These are phyloP conservation scores for Hippophae rhamnoides DNA, from an alignment of 306 rosid genomes.

Conservation along the genomic window DNA sequence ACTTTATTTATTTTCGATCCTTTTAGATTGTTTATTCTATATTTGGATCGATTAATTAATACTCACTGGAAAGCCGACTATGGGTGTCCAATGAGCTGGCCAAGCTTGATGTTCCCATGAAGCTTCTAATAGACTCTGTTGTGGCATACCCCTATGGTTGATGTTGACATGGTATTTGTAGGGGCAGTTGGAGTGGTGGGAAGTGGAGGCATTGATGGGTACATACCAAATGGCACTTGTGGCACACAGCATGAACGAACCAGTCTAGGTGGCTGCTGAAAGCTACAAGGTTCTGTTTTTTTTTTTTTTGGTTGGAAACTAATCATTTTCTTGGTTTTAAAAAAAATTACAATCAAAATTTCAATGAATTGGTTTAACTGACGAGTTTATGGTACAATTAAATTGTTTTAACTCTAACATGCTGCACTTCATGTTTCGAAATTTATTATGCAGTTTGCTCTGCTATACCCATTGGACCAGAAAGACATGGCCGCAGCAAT, in stretches of 20 bases:
- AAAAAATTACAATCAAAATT: no score
- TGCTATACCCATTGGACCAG: constrained; percentile 89
- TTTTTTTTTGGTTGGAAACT: not conserved
- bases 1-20: no score
- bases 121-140: constrained; percentile 90
- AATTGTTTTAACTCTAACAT: not conserved
- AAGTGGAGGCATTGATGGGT: constrained; percentile 97
- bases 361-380: no score
- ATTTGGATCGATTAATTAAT: no score
- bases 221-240: constrained; percentile 87
- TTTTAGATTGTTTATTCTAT: no score
- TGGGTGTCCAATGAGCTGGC: constrained; percentile 67
- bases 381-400: no score
- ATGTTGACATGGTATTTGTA: constrained; percentile 89
- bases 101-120: constrained; percentile 84
- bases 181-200: constrained; percentile 98
- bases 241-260: constrained; percentile 82
- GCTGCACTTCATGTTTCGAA: not conserved
- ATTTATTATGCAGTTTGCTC: constrained; percentile 67
- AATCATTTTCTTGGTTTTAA: not conserved
- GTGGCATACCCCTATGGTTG: constrained; percentile 91
- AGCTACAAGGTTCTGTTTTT: constrained; percentile 67
- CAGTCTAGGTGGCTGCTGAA: constrained; percentile 93
- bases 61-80: constrained; percentile 21
- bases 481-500: constrained; percentile 92